Percentiles rank a stretch among this genome's conserved stretches.
These are phyloP conservation scores for Crepidotus variabilis DNA, from an alignment of 768 basidiomycete species.

Conservation along the genomic window DNA sequence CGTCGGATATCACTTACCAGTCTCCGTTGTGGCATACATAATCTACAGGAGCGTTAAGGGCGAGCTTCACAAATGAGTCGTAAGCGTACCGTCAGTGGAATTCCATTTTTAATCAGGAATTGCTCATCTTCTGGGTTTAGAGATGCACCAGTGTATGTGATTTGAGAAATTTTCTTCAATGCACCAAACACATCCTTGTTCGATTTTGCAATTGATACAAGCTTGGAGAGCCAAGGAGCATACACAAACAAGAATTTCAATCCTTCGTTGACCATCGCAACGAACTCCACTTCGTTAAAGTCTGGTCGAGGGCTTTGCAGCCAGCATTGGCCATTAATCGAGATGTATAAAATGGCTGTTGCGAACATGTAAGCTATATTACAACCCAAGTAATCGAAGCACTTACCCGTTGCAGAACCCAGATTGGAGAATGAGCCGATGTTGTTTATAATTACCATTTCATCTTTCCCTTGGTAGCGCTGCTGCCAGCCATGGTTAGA, in stretches of 20 bases:
- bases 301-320: slow-evolving; percentile 19
- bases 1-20: neutral
- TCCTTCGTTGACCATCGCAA: slow-evolving; percentile 15
- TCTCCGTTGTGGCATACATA: slow-evolving; percentile 8
- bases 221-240: slow-evolving; percentile 17
- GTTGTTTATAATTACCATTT: slow-evolving; percentile 8
- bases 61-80: neutral
- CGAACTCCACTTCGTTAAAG: slow-evolving; percentile 16
- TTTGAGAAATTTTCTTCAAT: slow-evolving; percentile 14
- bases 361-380: too few relatives aligned
- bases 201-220: slow-evolving; percentile 10
- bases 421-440: slow-evolving; percentile 12
- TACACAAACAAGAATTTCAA: slow-evolving; percentile 17
- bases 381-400: neutral
- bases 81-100: slow-evolving; percentile 1
- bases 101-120: slow-evolving; percentile 8
- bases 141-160: slow-evolving; percentile 18
- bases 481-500: slow-evolving; percentile 45
- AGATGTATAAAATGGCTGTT: slow-evolving; percentile 15
- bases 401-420: slow-evolving; percentile 11
- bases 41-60: neutral
- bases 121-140: slow-evolving; percentile 12
- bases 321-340: slow-evolving; percentile 14
- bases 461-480: slow-evolving; percentile 25
- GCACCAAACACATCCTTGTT: slow-evolving; percentile 9